These are phyloP conservation scores for Porphyridium purpureum DNA, from an alignment of 23 red algal genomes.

Conservation along the genomic window DNA sequence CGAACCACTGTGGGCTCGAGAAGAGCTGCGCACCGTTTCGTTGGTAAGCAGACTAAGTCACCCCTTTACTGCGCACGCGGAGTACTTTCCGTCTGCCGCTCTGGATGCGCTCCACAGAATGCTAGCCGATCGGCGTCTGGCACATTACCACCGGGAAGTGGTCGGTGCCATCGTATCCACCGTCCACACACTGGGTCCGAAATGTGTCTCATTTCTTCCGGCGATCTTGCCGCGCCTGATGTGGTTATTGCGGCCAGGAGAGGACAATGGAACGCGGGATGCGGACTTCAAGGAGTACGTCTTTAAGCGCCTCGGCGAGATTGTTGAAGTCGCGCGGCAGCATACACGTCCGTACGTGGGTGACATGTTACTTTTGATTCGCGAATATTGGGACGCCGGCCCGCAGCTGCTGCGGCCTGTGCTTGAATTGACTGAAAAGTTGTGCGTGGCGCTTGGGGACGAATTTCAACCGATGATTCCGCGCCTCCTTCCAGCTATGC, in stretches of 20 bases:
- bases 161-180: constrained; percentile 65
- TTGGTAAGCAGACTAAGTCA: constrained; percentile 67
- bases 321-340: constrained; percentile 51
- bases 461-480: constrained; percentile 55
- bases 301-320: constrained; percentile 40
- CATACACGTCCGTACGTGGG: constrained; percentile 38
- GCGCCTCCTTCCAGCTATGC: constrained; percentile 35
- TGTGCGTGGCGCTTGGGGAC: constrained; percentile 55
- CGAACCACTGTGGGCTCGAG: no score
- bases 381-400: constrained; percentile 36
- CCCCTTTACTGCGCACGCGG: constrained; percentile 75
- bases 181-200: constrained; percentile 32
- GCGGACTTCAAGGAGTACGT: constrained; percentile 44
- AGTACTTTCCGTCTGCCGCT: constrained; percentile 85
- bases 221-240: constrained; percentile 71
- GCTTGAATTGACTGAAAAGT: constrained; percentile 26
- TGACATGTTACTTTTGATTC: constrained; percentile 46
- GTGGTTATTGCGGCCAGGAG: constrained; percentile 49
- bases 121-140: constrained; percentile 31
- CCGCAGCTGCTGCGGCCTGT: constrained; percentile 14
- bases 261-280: constrained; percentile 8
- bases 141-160: constrained; percentile 48
- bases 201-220: constrained; percentile 63
- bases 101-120: constrained; percentile 79
- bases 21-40: no score